Conservation (phyloP, 306 rosid genomes). For the Vigna nakashimae region DNA sequence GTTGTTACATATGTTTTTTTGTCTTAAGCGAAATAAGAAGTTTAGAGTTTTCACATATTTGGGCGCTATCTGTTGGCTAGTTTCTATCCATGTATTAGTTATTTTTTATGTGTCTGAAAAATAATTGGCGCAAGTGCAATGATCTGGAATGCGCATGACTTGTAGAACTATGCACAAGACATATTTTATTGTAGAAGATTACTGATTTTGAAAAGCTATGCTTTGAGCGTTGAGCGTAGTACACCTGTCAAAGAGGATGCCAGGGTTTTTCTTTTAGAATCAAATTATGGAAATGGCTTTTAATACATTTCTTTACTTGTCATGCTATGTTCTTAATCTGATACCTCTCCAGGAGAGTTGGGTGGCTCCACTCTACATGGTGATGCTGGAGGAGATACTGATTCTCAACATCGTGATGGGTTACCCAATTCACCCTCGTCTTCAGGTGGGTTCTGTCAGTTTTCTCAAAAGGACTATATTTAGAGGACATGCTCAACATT, state of each 20-base stretch:
- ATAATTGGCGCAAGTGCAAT: conserved; percentile 10
- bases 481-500: conserved; percentile 91
- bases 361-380: conserved; percentile 89
- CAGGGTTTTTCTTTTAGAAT: not conserved
- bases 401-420: conserved; percentile 67
- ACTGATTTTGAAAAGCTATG: not conserved
- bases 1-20: conserved; percentile 18
- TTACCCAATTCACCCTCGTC: conserved; percentile 97
- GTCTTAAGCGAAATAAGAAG: not conserved
- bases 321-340: conserved; percentile 22
- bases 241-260: not conserved
- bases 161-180: not conserved
- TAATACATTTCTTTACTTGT: not conserved
- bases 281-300: not conserved
- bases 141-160: not conserved
- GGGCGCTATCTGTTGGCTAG: conserved; percentile 8
- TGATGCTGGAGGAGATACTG: conserved; percentile 75
- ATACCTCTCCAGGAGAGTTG: conserved; percentile 74
- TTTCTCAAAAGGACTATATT: conserved; percentile 98
- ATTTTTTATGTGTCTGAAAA: not conserved
- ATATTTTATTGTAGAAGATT: conserved; percentile 22
- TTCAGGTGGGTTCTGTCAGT: conserved; percentile 99
- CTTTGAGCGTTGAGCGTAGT: not conserved
- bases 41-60: not conserved
- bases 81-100: conserved; percentile 8